A percentile compares a stretch with the other conserved stretches of the same genome.
Conservation (phyloP, 345 rosid species). For the Rubroshorea leprosula region DNA sequence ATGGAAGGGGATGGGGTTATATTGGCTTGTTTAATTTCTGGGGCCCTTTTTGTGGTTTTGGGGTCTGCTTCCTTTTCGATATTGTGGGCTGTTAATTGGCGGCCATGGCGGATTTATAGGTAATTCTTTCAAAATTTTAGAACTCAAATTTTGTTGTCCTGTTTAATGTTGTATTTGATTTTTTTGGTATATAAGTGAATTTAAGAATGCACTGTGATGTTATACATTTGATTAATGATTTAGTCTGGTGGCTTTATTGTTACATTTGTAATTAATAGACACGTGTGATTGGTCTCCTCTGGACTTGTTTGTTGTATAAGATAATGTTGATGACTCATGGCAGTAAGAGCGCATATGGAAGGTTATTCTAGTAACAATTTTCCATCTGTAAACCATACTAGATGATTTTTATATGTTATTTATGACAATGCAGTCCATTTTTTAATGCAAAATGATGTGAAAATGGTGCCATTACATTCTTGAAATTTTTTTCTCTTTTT, state of each 20-base stretch:
- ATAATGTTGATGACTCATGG: constrained; percentile 1
- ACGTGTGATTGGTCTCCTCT: not conserved
- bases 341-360: not conserved
- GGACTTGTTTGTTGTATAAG: not conserved
- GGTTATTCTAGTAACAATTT: not conserved
- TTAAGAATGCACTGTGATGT: constrained; percentile 1
- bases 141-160: constrained; percentile 3
- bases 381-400: not conserved
- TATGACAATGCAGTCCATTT: not conserved
- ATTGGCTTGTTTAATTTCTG: constrained; percentile 74
- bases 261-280: not conserved
- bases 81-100: constrained; percentile 95
- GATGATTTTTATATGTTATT: not conserved
- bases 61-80: constrained; percentile 78
- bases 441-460: not conserved
- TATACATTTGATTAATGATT: not conserved
- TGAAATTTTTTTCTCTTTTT: no score
- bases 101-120: constrained; percentile 99
- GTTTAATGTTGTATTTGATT: not conserved
- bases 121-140: constrained; percentile 16
- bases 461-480: no score
- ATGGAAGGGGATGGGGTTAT: constrained; percentile 89
- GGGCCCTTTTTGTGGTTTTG: constrained; percentile 70
- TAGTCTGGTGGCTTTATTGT: not conserved
- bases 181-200: not conserved